Evolutionary conservation across 1,284 basidiomycete genomes (phyloP), one percentile per base, ranked within the genome.

Genomic region (Wolfiporia cocos): DNA sequence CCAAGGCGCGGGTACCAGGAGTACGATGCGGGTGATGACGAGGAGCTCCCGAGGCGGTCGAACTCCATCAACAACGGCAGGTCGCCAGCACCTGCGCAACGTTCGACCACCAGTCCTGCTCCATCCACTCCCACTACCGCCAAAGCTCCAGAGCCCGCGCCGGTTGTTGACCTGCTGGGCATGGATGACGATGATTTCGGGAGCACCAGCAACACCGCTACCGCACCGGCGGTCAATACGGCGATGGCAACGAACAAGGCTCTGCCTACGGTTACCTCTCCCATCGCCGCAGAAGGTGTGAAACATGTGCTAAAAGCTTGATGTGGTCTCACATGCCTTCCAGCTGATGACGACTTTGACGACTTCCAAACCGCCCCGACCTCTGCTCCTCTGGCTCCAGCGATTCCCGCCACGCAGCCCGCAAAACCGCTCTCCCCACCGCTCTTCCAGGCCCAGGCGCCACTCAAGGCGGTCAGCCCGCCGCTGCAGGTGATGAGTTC

Each of bases 11-110:
- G 72, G 34, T 95, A 80, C 56, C 94, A 98, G 54, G 95, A 97
- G 63, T 99, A 99, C 62, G 90, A 97, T 54, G 96, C 95, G 3
- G 95, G 96, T 1, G 96, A 96, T 43, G 91, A 93, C 59, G 96
- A 98, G 51, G 60, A 66, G 2, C 54, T 73, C 41, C 67, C 63
- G 23, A 67, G 68, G 15, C 67, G 64, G 22, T 70, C 68, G 11
- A 65, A 61, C 40, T 70, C 67, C 5, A 19, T 69, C 33, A 54
- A 62, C 19, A 51, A 37, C 14, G 21, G 43, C 44, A 28, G 39
- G 42, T 47, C 55, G 35, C 53, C 40, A 42, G 46, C 49, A 9
- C 40, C 59, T 7, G 65, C 48, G 14, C 58, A 62, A 34, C 53
- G 64, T 9, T 47, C 72, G 11, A 61, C 69, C 17, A 66, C 73